A percentile compares a stretch with the other conserved stretches of the same genome.
phyloP scores from a whole-genome alignment of 176 grass and related monocot genomes.

The maize (Zea mays) region Zm-B73-REFERENCE-NAM-5.0 NC_050096.1:202605501-202606000 shows the following conservation, averaged over 20 bases:
- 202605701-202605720: constrained; percentile 75
- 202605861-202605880: constrained; percentile 27
- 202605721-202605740: constrained; percentile 21
- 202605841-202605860: constrained; percentile 18
- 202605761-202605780: background rate
- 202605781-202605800: background rate
- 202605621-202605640: constrained; percentile 97
- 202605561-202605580: constrained; percentile 80
- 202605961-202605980: background rate
- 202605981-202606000: constrained; percentile 1
- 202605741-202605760: constrained; percentile 19
- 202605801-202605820: background rate
- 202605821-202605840: background rate
- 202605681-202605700: constrained; percentile 94
- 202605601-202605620: constrained; percentile 95
- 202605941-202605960: background rate
- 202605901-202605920: constrained; percentile 12
- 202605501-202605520: background rate
- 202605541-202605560: constrained; percentile 32
- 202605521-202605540: constrained; percentile 17
- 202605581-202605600: constrained; percentile 88
- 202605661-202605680: constrained; percentile 88
- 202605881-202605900: background rate
- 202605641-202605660: constrained; percentile 83
- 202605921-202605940: background rate